Evolutionary conservation across 2,329 filamentous ascomycete genomes (phyloP).

Genomic region (Chrysoporthe deuterocubensis): DNA sequence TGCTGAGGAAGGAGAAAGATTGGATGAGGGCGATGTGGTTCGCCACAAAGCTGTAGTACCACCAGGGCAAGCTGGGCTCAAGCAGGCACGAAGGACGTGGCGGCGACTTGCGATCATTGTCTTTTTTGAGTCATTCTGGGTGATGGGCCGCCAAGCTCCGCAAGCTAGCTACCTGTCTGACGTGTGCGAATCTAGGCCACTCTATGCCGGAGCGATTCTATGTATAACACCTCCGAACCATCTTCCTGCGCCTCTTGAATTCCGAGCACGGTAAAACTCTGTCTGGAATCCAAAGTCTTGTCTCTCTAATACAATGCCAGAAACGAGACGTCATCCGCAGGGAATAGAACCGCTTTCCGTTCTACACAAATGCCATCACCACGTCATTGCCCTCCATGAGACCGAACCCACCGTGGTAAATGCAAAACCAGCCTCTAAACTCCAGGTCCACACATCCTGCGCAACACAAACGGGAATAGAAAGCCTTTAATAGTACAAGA

Average conservation of each 20-base stretch:
- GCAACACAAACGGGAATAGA: background rate
- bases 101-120: background rate
- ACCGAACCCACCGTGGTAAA: background rate
- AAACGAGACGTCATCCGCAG: background rate
- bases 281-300: background rate
- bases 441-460: background rate
- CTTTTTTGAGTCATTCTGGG: background rate
- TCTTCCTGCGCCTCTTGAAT: background rate
- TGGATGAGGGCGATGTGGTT: slow-evolving; percentile 57
- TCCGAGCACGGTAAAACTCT: slow-evolving; percentile 1
- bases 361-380: background rate
- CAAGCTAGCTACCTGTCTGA: background rate
- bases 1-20: slow-evolving; percentile 56
- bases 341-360: background rate
- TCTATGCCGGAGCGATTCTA: slow-evolving; percentile 5
- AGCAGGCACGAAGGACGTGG: background rate
- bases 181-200: background rate
- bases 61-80: background rate
- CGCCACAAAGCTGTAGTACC: slow-evolving; percentile 42
- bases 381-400: background rate
- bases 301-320: slow-evolving; percentile 1
- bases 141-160: too few relatives aligned
- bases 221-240: background rate
- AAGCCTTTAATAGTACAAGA: slow-evolving; percentile 4
- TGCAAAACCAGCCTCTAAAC: background rate